A percentile compares a stretch with the other conserved stretches of the same genome.
These are phyloP conservation scores for Simplicillium sp. DNA, from an alignment of 2,329 filamentous ascomycete species.

Conservation along the genomic window DNA sequence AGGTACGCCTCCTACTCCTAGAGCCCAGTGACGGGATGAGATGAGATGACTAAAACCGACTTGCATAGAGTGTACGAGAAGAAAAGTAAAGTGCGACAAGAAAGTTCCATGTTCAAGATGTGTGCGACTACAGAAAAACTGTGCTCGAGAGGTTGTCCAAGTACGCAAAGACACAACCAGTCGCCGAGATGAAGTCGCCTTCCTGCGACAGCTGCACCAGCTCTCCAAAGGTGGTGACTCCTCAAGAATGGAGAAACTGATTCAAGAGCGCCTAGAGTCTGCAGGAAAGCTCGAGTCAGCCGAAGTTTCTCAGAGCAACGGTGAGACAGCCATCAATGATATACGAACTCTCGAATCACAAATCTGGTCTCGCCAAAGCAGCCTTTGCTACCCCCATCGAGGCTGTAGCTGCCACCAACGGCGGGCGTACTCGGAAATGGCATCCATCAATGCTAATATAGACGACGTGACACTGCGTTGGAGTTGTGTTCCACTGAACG, in stretches of 20 bases:
- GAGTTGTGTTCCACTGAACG: not conserved
- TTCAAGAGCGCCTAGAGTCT: not conserved
- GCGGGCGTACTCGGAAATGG: constrained; percentile 12
- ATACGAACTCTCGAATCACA: constrained; percentile 24
- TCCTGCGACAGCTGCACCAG: constrained; percentile 1
- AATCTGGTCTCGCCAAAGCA: constrained; percentile 25
- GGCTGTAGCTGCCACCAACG: constrained; percentile 17
- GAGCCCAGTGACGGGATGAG: constrained; percentile 6
- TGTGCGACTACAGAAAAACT: constrained; percentile 3
- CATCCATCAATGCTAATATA: constrained; percentile 13
- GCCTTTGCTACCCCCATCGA: constrained; percentile 22
- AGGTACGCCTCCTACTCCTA: constrained; percentile 6
- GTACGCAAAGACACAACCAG: not conserved
- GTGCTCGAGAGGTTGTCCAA: constrained; percentile 6
- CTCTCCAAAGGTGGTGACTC: too few relatives aligned
- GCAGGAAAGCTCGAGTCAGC: not conserved
- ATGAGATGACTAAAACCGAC: constrained; percentile 1
- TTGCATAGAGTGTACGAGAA: constrained; percentile 8
- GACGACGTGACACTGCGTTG: constrained; percentile 7
- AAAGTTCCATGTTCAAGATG: constrained; percentile 10
- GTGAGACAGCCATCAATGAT: constrained; percentile 2
- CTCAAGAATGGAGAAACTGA: too few relatives aligned
- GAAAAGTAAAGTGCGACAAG: constrained; percentile 12
- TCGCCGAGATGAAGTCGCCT: constrained; percentile 2
- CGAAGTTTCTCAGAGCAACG: not conserved